A percentile compares a stretch with the other conserved stretches of the same genome.
Evolutionary conservation across 1,284 basidiomycete genomes (phyloP).

Genomic region (Caloboletus firmus): DNA sequence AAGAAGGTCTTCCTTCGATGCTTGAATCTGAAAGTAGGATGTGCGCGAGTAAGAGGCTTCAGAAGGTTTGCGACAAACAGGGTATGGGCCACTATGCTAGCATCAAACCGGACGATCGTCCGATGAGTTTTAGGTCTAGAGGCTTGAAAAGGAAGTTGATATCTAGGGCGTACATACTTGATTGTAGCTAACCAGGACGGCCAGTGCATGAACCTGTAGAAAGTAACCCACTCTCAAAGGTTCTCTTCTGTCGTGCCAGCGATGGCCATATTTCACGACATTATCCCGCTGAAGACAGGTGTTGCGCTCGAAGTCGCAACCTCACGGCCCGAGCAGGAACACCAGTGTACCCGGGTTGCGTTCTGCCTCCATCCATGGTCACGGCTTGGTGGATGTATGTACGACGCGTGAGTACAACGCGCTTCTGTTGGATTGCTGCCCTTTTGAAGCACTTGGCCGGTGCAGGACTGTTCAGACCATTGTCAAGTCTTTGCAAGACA

Average conservation of each 20-base stretch:
- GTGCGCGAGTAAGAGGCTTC: background rate
- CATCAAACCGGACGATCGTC: no score
- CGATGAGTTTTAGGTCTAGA: no score
- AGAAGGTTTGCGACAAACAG: background rate
- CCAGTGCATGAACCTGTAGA: background rate
- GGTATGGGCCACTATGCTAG: background rate
- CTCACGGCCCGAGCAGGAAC: constrained; percentile 13
- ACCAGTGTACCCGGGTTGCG: constrained; percentile 45
- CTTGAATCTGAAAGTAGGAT: background rate
- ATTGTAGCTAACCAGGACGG: background rate
- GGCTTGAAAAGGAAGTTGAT: constrained; percentile 17
- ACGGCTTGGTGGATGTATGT: constrained; percentile 71
- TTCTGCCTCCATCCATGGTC: constrained; percentile 78
- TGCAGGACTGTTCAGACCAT: constrained; percentile 27
- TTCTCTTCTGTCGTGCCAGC: background rate
- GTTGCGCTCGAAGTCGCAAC: constrained; percentile 28
- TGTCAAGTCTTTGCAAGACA: constrained; percentile 41
- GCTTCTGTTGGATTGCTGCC: background rate
- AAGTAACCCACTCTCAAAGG: background rate
- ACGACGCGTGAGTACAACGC: constrained; percentile 61
- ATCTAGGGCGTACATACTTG: no score
- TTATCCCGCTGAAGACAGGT: constrained; percentile 26
- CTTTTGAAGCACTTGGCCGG: background rate
- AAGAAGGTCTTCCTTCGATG: background rate
- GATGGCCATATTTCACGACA: constrained; percentile 15